Percentiles rank a stretch among this genome's conserved stretches.
Evolutionary conservation across 805 yeast genomes (phyloP).

Genomic region (Kluyveromyces siamensis): DNA sequence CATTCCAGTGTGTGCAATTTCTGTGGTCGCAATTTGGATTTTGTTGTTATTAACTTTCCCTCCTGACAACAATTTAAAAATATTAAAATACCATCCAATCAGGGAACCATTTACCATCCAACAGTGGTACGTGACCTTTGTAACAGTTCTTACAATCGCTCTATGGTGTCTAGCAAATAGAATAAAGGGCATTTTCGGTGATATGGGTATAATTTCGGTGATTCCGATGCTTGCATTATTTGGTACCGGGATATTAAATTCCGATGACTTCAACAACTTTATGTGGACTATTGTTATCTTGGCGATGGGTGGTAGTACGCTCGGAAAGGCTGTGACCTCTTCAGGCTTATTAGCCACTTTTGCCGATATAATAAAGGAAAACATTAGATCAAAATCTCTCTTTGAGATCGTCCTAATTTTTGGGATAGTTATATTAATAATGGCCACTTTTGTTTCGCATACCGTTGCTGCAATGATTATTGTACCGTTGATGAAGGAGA

Average conservation of each 20-base stretch:
- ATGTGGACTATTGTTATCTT: slow-evolving; percentile 93
- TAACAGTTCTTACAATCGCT: slow-evolving; percentile 63
- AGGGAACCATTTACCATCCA: slow-evolving; percentile 61
- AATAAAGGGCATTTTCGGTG: slow-evolving; percentile 70
- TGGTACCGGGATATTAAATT: slow-evolving; percentile 78
- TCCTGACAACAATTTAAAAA: slow-evolving; percentile 41
- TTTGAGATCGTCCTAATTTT: slow-evolving; percentile 70
- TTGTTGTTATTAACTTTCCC: slow-evolving; percentile 60
- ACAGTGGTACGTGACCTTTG: slow-evolving; percentile 67
- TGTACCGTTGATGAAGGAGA: slow-evolving; percentile 81
- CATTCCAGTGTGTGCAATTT: slow-evolving; percentile 63
- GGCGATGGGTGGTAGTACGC: slow-evolving; percentile 97
- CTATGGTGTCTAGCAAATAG: slow-evolving; percentile 87
- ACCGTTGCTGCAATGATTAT: slow-evolving; percentile 94
- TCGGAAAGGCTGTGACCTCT: slow-evolving; percentile 90
- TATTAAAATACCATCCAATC: slow-evolving; percentile 36
- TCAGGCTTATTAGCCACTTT: slow-evolving; percentile 78
- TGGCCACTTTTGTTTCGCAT: slow-evolving; percentile 94
- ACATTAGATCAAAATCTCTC: slow-evolving; percentile 58
- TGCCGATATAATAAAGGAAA: slow-evolving; percentile 57
- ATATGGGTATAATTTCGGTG: slow-evolving; percentile 93
- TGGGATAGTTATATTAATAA: slow-evolving; percentile 69
- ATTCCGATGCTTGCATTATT: slow-evolving; percentile 86
- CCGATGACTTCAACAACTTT: slow-evolving; percentile 91
- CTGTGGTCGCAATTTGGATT: slow-evolving; percentile 63